phyloP scores from a whole-genome alignment of 2,329 filamentous ascomycete genomes.

The Mycosphaerella sp. region DNA sequence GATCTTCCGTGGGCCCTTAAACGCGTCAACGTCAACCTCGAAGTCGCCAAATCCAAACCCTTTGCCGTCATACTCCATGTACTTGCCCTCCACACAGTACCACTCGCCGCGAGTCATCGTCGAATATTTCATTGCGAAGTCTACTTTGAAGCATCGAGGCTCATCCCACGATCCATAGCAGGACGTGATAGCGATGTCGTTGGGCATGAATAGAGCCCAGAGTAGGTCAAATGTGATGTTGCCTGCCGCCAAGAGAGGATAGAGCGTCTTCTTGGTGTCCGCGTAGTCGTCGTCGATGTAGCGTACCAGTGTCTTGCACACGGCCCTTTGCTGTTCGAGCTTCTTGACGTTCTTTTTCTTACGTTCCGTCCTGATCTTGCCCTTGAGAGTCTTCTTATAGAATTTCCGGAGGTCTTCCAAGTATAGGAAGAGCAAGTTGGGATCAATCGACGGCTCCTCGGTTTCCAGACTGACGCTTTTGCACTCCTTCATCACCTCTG shows the following conservation, averaged over 20 bases:
- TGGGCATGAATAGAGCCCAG: conserved; percentile 85
- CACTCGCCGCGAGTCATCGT: conserved; percentile 66
- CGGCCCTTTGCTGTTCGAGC: conserved; percentile 52
- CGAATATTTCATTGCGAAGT: conserved; percentile 63
- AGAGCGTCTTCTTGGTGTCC: conserved; percentile 69
- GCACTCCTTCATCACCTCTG: conserved; percentile 66
- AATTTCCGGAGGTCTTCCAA: conserved; percentile 65
- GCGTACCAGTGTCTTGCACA: conserved; percentile 65
- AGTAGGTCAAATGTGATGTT: conserved; percentile 83
- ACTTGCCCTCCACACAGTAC: conserved; percentile 70
- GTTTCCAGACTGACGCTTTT: conserved; percentile 75
- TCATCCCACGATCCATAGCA: conserved; percentile 73
- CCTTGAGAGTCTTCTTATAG: conserved; percentile 57
- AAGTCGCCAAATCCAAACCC: conserved; percentile 70
- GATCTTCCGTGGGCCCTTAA: conserved; percentile 78
- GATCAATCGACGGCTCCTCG: conserved; percentile 60
- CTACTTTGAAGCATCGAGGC: conserved; percentile 75
- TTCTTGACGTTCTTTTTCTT: conserved; percentile 57
- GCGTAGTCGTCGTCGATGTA: conserved; percentile 80
- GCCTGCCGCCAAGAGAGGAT: conserved; percentile 72
- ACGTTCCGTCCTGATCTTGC: conserved; percentile 50
- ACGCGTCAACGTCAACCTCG: conserved; percentile 62
- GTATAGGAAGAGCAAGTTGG: conserved; percentile 52
- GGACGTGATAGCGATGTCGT: conserved; percentile 67
- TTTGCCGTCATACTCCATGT: conserved; percentile 85